A percentile compares a stretch with the other conserved stretches of the same genome.
Evolutionary conservation across 108 stramenopile genomes (phyloP).

Genomic region (Asterionellopsis glacialis): DNA sequence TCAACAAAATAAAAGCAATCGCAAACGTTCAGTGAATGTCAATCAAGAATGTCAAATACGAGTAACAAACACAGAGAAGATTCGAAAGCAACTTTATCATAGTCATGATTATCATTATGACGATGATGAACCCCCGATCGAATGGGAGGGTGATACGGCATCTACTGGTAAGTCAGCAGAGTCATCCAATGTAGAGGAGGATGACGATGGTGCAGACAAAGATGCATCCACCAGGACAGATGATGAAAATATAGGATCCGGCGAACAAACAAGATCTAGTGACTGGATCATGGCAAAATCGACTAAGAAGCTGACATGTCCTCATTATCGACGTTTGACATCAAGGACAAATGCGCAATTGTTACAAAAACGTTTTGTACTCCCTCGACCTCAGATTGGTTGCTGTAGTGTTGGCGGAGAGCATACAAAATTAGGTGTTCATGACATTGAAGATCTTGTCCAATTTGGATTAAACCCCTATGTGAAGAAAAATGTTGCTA

Average conservation of each 20-base stretch:
- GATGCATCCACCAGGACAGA: background rate
- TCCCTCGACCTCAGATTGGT: conserved; percentile 23
- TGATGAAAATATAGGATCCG: conserved; percentile 16
- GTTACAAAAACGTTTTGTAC: conserved; percentile 34
- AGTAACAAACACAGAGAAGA: conserved; percentile 46
- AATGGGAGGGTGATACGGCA: background rate
- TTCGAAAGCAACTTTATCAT: conserved; percentile 29
- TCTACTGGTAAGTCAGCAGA: background rate
- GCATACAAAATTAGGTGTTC: conserved; percentile 55
- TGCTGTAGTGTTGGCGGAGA: conserved; percentile 57
- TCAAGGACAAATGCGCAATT: conserved; percentile 29
- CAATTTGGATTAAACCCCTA: conserved; percentile 60
- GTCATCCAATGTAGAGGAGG: conserved; percentile 15
- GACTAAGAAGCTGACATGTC: conserved; percentile 35
- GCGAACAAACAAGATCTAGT: background rate
- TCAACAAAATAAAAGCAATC: conserved; percentile 23
- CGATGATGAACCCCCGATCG: conserved; percentile 55
- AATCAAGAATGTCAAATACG: conserved; percentile 52
- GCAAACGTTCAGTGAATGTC: conserved; percentile 18
- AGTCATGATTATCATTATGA: conserved; percentile 21
- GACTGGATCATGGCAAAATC: background rate
- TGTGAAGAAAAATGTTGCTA: conserved; percentile 36
- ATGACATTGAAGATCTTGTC: conserved; percentile 79
- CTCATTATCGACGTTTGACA: conserved; percentile 68
- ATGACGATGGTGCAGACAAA: conserved; percentile 10